Conservation (phyloP, 2,329 filamentous ascomycete species). For the Cercospora brassicicola region DNA sequence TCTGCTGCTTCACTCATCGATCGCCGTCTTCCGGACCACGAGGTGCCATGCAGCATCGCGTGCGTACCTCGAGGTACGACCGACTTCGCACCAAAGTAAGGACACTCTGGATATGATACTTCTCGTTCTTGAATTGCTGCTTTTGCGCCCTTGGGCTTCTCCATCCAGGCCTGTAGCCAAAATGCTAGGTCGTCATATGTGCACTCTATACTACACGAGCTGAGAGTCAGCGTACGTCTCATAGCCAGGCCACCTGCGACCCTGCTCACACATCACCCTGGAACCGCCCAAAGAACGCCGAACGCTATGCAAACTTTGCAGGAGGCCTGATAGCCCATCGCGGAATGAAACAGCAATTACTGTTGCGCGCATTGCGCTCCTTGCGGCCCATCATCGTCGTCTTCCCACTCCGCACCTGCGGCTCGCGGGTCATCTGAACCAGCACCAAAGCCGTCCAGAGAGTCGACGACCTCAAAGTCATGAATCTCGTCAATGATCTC, state of each 20-base stretch:
- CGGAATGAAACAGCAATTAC: conserved; percentile 44
- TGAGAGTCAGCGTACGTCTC: conserved; percentile 1
- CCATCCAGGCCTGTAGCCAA: not conserved
- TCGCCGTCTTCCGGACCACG: not conserved
- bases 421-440: conserved; percentile 67
- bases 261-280: not conserved
- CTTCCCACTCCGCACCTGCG: conserved; percentile 68
- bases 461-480: conserved; percentile 76
- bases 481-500: conserved; percentile 79
- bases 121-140: not conserved
- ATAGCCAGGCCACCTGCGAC: not conserved
- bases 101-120: not conserved
- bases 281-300: conserved; percentile 1
- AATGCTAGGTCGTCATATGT: not conserved
- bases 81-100: not conserved
- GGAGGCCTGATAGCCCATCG: not conserved
- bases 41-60: not conserved
- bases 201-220: conserved; percentile 1
- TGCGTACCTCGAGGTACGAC: not conserved
- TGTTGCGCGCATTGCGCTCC: conserved; percentile 72
- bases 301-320: conserved; percentile 2
- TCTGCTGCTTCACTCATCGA: not conserved
- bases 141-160: not conserved
- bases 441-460: conserved; percentile 80
- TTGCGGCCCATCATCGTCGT: conserved; percentile 61